Evolutionary conservation across 2,329 filamentous ascomycete genomes (phyloP), one percentile per base, ranked within the genome.

Genomic region (Stemphylium vesicarium): DNA sequence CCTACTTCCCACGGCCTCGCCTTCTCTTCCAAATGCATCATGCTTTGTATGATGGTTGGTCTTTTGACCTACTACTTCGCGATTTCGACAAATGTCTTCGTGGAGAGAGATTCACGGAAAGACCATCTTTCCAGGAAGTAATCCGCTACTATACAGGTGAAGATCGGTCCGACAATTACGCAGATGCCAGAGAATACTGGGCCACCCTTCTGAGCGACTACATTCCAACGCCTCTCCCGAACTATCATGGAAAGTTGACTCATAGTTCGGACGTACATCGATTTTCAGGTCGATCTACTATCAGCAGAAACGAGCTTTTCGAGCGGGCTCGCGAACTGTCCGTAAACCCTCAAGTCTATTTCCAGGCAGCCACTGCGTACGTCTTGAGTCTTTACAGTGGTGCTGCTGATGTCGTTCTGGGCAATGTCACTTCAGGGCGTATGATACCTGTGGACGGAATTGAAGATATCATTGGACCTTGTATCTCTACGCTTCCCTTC

Each of bases 21-120:
- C 59, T 42, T 29, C 63, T 77, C 4, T 72, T 91, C 39, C 81
- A 88, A 11, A 79, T 96, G 0, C 92, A 96, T 69, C 93, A 97
- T 74, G 87, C 91, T 0, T 72, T 96, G 1, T 97, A 96, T 68
- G 93, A 97, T 73, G 93, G 92, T n/a, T 97, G 93, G 93, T 93
- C 92, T 0, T 83, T 92, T 68, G 89, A 96, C 46, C 79, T 94
- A 26, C 75, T 96, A 0, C 69, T 91, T 12, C 77, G 82, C 22
- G 91, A 96, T 70, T 76, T 96, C 4, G 79, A 83, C 4, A 67
- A 65, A 0, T 61, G 89, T 1, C 65, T 89, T 68, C 53, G 61
- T 15, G 71, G 70, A 7, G 49, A 66, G 2, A n/a, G 63, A 1
- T 33, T 69, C 12, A 60, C 57, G 0, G 37, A 63, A 1, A 80